Evolutionary conservation across 2,329 filamentous ascomycete species (phyloP), one percentile per base, ranked within the genome.

Genomic region (Fusarium sp.): DNA sequence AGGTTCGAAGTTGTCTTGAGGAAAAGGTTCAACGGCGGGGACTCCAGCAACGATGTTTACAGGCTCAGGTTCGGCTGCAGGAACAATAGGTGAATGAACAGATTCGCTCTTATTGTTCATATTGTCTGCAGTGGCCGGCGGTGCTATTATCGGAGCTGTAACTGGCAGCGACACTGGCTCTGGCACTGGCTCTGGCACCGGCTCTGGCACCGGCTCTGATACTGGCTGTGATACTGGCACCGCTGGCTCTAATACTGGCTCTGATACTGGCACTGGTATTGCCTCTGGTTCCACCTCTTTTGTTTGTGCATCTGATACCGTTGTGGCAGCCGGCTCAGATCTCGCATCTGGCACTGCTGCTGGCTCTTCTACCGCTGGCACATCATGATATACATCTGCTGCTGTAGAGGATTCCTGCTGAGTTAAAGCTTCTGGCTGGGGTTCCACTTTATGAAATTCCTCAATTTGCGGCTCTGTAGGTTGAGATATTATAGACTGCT

Each of bases 401-500:
- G 40, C 44, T 15, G 43, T 23, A 20, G 56, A 48, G 43, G 56
- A 40, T 25, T 65, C 63, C 41, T 54, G 68, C 41, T 51, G 46
- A 39, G 41, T 39, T 33, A 52, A 54, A 52, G 30, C 47, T 45
- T 70, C 58, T 7, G 44, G 46, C 23, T 57, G 57, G 27, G 70
- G 61, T 61, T 73, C 58, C 68, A 65, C 53, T 56, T 71, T 72
- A 30, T 66, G 53, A 57, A 67, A 55, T 51, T 63, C 43, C 50
- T 63, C 44, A 49, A 51, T 35, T 25, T 61, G 70, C 41, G 62
- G 65, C 56, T 70, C 68, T 57, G 67, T 52, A 68, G 68, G 46
- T 17, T 66, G 55, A 47, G 58, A 54, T 51, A 61, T 52, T 51
- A 61, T 52, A 45, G 48, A 40, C 49, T 65, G 55, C 55, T 71